Evolutionary conservation across 495 filamentous ascomycete species (phyloP).

Genomic region (Penicillium arizonense): DNA sequence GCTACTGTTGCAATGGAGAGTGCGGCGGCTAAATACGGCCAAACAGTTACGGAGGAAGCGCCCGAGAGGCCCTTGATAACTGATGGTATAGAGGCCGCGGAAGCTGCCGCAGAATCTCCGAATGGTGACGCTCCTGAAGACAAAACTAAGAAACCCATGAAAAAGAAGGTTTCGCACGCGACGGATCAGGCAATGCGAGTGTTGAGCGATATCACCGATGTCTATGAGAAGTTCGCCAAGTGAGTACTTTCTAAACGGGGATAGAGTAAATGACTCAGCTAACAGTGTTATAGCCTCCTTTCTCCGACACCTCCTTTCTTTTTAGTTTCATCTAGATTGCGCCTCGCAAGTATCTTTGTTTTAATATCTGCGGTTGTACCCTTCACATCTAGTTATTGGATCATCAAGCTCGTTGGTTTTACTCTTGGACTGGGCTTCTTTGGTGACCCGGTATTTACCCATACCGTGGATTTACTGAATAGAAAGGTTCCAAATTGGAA

Average conservation of each 20-base stretch:
- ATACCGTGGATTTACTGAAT: constrained; percentile 61
- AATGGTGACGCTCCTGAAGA: constrained; percentile 58
- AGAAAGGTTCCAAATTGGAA: constrained; percentile 70
- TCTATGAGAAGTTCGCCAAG: constrained; percentile 80
- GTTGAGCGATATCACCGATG: constrained; percentile 70
- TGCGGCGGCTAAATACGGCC: constrained; percentile 69
- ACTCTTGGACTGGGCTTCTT: constrained; percentile 73
- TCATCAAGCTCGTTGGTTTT: constrained; percentile 69
- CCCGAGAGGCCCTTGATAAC: constrained; percentile 50
- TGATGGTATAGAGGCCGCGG: constrained; percentile 58
- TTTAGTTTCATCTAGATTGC: constrained; percentile 56
- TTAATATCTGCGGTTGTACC: constrained; percentile 57
- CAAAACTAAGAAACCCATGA: constrained; percentile 83
- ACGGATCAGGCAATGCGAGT: constrained; percentile 76
- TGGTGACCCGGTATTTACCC: constrained; percentile 68
- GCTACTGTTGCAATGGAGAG: constrained; percentile 72
- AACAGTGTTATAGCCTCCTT: constrained; percentile 52
- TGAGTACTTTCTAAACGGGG: constrained; percentile 30
- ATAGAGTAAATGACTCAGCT: not conserved
- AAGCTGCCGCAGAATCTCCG: constrained; percentile 58
- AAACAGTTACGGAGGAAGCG: constrained; percentile 44
- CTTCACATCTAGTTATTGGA: constrained; percentile 68
- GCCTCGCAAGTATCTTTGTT: constrained; percentile 59
- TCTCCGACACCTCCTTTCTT: constrained; percentile 79
- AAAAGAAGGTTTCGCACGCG: constrained; percentile 72